Percentiles rank a stretch among this genome's conserved stretches.
Evolutionary conservation across 2,329 filamentous ascomycete species (phyloP).

Genomic region (Clonostachys chloroleuca): DNA sequence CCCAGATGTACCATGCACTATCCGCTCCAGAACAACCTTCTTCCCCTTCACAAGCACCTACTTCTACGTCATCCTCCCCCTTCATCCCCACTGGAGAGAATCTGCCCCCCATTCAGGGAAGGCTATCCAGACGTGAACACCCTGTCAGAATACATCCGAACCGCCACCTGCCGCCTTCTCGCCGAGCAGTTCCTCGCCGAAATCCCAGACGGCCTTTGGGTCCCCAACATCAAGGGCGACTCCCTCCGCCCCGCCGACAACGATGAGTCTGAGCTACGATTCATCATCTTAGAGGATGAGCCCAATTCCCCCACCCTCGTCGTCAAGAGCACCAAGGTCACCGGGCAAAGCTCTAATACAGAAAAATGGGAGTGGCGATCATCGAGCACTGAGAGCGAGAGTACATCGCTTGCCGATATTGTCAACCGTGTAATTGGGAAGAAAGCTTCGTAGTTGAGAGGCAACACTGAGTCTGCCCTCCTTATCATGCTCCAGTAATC

Average conservation of each 20-base stretch:
- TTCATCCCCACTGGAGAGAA: slow-evolving; percentile 22
- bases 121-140: slow-evolving; percentile 38
- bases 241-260: slow-evolving; percentile 19
- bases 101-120: slow-evolving; percentile 37
- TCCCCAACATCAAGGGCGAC: slow-evolving; percentile 16
- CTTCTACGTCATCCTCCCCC: slow-evolving; percentile 35
- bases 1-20: slow-evolving; percentile 30
- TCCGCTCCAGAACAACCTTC: slow-evolving; percentile 39
- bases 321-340: slow-evolving; percentile 2
- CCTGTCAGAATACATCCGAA: slow-evolving; percentile 39
- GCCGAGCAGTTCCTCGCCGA: slow-evolving; percentile 23
- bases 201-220: slow-evolving; percentile 6
- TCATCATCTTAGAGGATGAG: slow-evolving; percentile 17
- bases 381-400: too few relatives aligned
- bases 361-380: too few relatives aligned
- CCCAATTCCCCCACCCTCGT: slow-evolving; percentile 8
- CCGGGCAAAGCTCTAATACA: slow-evolving; percentile 6
- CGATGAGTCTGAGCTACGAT: slow-evolving; percentile 20
- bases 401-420: too few relatives aligned
- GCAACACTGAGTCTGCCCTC: too few relatives aligned
- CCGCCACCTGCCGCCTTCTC: slow-evolving; percentile 33
- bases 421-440: too few relatives aligned
- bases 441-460: too few relatives aligned
- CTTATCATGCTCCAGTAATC: too few relatives aligned
- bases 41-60: slow-evolving; percentile 37